Evolutionary conservation across 2,329 filamentous ascomycete species (phyloP).

Genomic region (Eutypella sp.): DNA sequence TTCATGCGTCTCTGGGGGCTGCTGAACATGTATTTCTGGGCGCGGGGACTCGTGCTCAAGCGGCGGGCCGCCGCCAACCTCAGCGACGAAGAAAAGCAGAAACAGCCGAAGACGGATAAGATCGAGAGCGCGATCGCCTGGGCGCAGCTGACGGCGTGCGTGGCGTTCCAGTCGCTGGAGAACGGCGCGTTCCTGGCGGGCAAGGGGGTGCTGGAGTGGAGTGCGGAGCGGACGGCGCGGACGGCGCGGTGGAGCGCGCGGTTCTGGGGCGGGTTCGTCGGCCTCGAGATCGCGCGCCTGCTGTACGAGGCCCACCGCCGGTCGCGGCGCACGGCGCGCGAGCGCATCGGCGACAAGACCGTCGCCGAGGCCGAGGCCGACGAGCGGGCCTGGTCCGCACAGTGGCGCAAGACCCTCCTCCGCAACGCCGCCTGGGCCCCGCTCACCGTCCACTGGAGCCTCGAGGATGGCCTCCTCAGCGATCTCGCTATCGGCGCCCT

Average conservation of each 20-base stretch:
- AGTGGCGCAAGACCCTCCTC: constrained; percentile 63
- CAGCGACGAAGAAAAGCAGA: constrained; percentile 18
- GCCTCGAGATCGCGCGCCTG: constrained; percentile 68
- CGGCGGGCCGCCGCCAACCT: constrained; percentile 17
- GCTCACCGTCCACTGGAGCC: constrained; percentile 78
- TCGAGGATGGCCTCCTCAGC: constrained; percentile 59
- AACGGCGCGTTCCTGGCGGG: constrained; percentile 73
- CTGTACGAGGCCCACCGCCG: constrained; percentile 40
- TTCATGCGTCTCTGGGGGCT: constrained; percentile 74
- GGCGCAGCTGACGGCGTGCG: constrained; percentile 62
- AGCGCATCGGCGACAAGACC: constrained; percentile 39
- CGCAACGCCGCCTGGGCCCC: constrained; percentile 75
- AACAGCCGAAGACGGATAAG: constrained; percentile 31
- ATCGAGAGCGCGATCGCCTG: constrained; percentile 52
- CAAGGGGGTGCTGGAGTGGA: constrained; percentile 64
- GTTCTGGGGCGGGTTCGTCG: constrained; percentile 76
- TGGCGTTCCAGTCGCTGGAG: constrained; percentile 73
- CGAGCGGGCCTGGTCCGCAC: constrained; percentile 36
- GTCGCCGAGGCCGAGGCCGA: constrained; percentile 24
- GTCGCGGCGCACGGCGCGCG: constrained; percentile 25
- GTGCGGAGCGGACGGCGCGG: constrained; percentile 48
- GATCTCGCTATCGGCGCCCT: constrained; percentile 54
- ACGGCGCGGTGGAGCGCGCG: constrained; percentile 70
- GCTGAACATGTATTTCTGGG: constrained; percentile 68
- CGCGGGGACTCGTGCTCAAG: constrained; percentile 41